Base-by-base conservation (phyloP, 192 early-diverging fungal genomes). In the Backusella parvicylindrica region DNA sequence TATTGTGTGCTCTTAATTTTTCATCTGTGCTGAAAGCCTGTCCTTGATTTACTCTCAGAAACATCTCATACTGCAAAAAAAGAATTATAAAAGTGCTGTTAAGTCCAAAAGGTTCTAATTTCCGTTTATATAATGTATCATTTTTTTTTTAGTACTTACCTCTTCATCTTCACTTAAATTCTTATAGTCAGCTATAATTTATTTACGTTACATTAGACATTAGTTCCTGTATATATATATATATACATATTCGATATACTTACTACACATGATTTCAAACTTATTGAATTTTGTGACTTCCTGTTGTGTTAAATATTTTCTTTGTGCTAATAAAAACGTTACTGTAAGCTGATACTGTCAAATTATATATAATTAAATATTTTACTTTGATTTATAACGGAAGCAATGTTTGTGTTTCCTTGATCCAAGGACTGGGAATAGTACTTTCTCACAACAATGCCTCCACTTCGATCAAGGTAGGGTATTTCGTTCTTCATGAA, bases 401-500 rank as follows among this genome's bases (percentile, higher is more conserved):
- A 38, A 18, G 9, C 6, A 28, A 47, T 49, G 4, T 26, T 60
- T 13, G 53, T 11, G 53, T 70, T 70, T 40, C 40, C 40, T 70
- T 32, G 12, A 49, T 47, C 33, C 18, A 36, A 2, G 3, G 6
- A 7, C 21, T n/a, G 6, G 16, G 18, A 68, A 36, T 70, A 49
- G 31, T 49, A 70, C 28, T 70, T 70, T 49, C 18, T 26, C 12
- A 30, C 36, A 21, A 31, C 6, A 6, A n/a, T 35, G 56, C 37
- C 70, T 9, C 30, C 26, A 9, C 23, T 28, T 28, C 53, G 53
- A 60, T 56, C 50, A 11, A 60, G 13, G 9, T 56, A 60, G 4
- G 70, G 32, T 33, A 72, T 56, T 56, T 72, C 70, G 18, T 72
- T 72, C 5, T 72, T 33, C 70, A 72, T 72, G 23, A 72, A 72